A percentile compares a stretch with the other conserved stretches of the same genome.
Evolutionary conservation across 805 yeast genomes (phyloP).

Genomic region (Komagataella kurtzmanii): DNA sequence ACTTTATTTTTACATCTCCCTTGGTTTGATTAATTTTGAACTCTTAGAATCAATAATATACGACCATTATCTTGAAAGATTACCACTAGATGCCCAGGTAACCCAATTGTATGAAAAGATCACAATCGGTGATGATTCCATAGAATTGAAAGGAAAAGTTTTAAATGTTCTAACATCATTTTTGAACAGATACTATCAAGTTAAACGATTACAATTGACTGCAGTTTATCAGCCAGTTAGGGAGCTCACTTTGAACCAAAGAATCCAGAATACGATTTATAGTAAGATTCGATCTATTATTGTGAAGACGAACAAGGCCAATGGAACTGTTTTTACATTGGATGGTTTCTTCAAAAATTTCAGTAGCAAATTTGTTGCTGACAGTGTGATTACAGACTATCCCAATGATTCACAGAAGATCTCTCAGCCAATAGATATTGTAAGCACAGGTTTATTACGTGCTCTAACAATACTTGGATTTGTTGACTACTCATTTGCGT

Average conservation of each 20-base stretch:
- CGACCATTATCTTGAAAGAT: constrained; percentile 47
- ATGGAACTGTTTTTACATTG: constrained; percentile 18
- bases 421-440: constrained; percentile 33
- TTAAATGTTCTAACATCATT: constrained; percentile 57
- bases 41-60: constrained; percentile 54
- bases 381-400: constrained; percentile 5
- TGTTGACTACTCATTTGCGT: constrained; percentile 23
- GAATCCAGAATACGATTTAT: constrained; percentile 40
- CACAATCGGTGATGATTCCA: constrained; percentile 28
- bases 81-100: constrained; percentile 53
- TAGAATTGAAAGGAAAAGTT: constrained; percentile 43
- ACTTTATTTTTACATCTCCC: constrained; percentile 63
- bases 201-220: constrained; percentile 43
- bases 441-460: constrained; percentile 44
- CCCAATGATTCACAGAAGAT: constrained; percentile 18
- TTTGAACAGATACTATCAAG: constrained; percentile 77
- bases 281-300: constrained; percentile 21
- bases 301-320: constrained; percentile 13
- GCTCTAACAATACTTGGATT: constrained; percentile 37
- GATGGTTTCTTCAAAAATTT: constrained; percentile 16
- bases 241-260: constrained; percentile 30
- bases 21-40: constrained; percentile 58
- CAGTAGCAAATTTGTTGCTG: constrained; percentile 17
- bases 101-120: constrained; percentile 46
- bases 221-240: constrained; percentile 13